Evolutionary conservation across 2,329 filamentous ascomycete genomes (phyloP), one percentile per base, ranked within the genome.

Genomic region (Acarospora socialis): DNA sequence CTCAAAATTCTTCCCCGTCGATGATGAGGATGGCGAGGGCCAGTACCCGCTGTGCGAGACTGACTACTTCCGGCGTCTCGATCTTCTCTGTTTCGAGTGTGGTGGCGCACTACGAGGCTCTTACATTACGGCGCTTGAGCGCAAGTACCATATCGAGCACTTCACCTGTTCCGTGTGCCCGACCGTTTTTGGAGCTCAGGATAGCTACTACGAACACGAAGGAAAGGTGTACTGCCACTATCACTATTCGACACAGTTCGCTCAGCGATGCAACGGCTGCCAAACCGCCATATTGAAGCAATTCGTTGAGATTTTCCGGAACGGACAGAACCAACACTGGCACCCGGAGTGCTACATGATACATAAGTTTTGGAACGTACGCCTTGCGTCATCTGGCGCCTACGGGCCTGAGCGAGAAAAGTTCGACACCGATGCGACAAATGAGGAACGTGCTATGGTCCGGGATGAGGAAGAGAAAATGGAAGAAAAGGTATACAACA

Each of bases 341-440:
- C 90, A 98, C 52, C 90, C 90, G 2, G 90, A 98, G 57, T 98
- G 90, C 57, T 98, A 98, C 58, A 98, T 98, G 90, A 98, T 98
- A 41, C 90, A 98, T 61, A 98, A 98, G 51, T 98, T 95, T 57
- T 98, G 90, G 90, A 98, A 95, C 52, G 90, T 98, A 37, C 77
- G 90, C 31, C 65, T 98, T 21, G 73, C 75, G 7, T 68, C 74
- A 16, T 65, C 70, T 7, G 66, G 68, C 23, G 23, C 28, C 8
- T 65, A 74, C 35, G 51, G 57, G 7, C 50, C 63, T 21, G 59
- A 65, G 35, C 56, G 46, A 12, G 52, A 55, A 3, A 52, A 58
- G 32, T 45, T 56, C 7, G 65, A 70, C 31, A 57, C 59, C 23
- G 65, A 75, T 42, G 74, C 74, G 8, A 73, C 68, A 21, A 67